Conservation (phyloP, 805 yeast species). For the Millerago galiae region DNA sequence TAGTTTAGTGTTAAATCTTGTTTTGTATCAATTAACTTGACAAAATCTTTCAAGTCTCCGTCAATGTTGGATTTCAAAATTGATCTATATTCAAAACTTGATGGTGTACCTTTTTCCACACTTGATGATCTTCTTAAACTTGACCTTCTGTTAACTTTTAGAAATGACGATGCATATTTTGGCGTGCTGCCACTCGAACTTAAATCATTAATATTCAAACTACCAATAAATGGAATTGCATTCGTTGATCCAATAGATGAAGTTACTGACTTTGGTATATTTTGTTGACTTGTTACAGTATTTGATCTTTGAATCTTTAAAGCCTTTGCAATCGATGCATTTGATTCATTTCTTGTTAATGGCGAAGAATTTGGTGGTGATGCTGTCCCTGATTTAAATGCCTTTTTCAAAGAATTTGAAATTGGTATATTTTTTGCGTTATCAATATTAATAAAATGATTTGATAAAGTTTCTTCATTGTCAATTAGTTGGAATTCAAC, state of each 20-base stretch:
- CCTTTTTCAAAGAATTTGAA: conserved; percentile 18
- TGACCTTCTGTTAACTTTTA: conserved; percentile 54
- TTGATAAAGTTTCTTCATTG: conserved; percentile 56
- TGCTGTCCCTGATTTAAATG: conserved; percentile 31
- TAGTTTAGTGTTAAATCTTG: conserved; percentile 37
- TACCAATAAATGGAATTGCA: conserved; percentile 19
- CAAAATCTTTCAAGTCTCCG: conserved; percentile 64
- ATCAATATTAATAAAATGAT: conserved; percentile 49
- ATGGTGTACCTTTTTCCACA: conserved; percentile 22
- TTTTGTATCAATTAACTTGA: conserved; percentile 61
- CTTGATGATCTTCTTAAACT: conserved; percentile 31
- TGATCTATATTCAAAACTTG: conserved; percentile 23
- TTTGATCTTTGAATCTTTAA: conserved; percentile 35
- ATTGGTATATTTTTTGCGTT: conserved; percentile 11
- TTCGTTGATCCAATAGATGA: conserved; percentile 20
- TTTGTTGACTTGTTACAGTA: conserved; percentile 12
- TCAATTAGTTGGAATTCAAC: conserved; percentile 61
- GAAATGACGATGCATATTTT: conserved; percentile 66
- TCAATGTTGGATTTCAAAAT: conserved; percentile 28
- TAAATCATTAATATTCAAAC: conserved; percentile 18
- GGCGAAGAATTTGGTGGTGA: conserved; percentile 24
- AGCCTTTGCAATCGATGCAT: conserved; percentile 35
- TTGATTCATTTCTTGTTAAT: conserved; percentile 37
- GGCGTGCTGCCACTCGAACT: conserved; percentile 43
- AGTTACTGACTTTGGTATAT: conserved; percentile 23